phyloP scores from a whole-genome alignment of 768 basidiomycete genomes.

The Coprinopsis sp. region DNA sequence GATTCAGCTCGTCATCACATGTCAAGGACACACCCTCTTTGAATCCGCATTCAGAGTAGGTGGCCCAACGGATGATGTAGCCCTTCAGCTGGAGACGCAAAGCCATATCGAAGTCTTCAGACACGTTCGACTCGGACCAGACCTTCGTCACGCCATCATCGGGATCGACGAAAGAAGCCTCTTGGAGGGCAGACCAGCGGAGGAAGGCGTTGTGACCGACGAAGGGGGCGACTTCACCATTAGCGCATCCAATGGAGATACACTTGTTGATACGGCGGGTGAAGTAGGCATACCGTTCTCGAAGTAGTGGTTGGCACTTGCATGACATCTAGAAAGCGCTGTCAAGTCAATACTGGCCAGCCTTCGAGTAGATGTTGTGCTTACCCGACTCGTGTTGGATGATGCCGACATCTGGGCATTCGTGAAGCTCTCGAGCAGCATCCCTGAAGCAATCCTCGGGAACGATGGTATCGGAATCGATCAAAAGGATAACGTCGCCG shows the following conservation, averaged over 20 bases:
- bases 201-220: constrained; percentile 89
- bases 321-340: constrained; percentile 61
- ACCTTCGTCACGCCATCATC: constrained; percentile 65
- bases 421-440: constrained; percentile 26
- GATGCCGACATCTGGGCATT: constrained; percentile 81
- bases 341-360: constrained; percentile 1
- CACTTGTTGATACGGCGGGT: constrained; percentile 82
- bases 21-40: constrained; percentile 91
- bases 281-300: constrained; percentile 90
- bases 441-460: constrained; percentile 50
- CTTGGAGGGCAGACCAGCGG: constrained; percentile 86
- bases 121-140: constrained; percentile 81
- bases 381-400: constrained; percentile 85
- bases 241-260: constrained; percentile 76
- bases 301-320: constrained; percentile 88
- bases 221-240: constrained; percentile 79
- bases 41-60: constrained; percentile 80
- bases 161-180: constrained; percentile 69
- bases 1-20: constrained; percentile 83
- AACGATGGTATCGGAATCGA: constrained; percentile 77
- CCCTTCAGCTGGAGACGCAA: constrained; percentile 66
- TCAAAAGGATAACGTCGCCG: constrained; percentile 74
- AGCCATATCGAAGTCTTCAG: constrained; percentile 83
- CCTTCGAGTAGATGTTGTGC: constrained; percentile 15
- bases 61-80: constrained; percentile 81